These are phyloP conservation scores for Penicillium fimorum DNA, from an alignment of 495 filamentous ascomycete genomes.

Conservation along the genomic window DNA sequence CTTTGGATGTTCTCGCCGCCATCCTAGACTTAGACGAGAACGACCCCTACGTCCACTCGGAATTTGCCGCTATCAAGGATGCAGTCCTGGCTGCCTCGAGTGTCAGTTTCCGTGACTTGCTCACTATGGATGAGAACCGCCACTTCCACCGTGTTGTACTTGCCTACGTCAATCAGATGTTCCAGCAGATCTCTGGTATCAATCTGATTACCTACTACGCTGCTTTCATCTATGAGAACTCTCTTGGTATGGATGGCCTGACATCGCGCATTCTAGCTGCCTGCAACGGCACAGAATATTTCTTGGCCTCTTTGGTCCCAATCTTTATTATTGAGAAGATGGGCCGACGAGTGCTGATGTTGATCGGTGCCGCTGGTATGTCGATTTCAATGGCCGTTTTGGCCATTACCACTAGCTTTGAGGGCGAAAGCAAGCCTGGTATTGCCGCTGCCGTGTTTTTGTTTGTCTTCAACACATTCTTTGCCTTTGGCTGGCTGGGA, in stretches of 20 bases:
- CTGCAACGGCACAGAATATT: slow-evolving; percentile 71
- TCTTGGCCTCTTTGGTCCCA: slow-evolving; percentile 66
- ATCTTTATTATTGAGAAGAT: slow-evolving; percentile 68
- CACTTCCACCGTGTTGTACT: slow-evolving; percentile 71
- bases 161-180: slow-evolving; percentile 74
- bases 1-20: slow-evolving; percentile 34
- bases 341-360: slow-evolving; percentile 68
- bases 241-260: slow-evolving; percentile 55
- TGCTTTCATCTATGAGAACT: slow-evolving; percentile 60
- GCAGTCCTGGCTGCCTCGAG: slow-evolving; percentile 66
- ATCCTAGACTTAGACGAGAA: slow-evolving; percentile 29
- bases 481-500: slow-evolving; percentile 72
- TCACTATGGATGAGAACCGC: slow-evolving; percentile 69
- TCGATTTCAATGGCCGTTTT: slow-evolving; percentile 66
- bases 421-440: slow-evolving; percentile 34
- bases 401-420: slow-evolving; percentile 46
- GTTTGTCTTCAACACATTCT: slow-evolving; percentile 76
- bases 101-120: slow-evolving; percentile 62
- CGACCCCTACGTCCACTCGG: slow-evolving; percentile 52
- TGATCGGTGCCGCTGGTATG: slow-evolving; percentile 70
- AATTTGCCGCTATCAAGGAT: slow-evolving; percentile 71
- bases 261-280: slow-evolving; percentile 67
- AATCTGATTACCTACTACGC: slow-evolving; percentile 75
- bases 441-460: slow-evolving; percentile 59
- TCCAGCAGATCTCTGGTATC: slow-evolving; percentile 74